Conservation (phyloP, 2,329 filamentous ascomycete species). For the Fonsecaea nubica region DNA sequence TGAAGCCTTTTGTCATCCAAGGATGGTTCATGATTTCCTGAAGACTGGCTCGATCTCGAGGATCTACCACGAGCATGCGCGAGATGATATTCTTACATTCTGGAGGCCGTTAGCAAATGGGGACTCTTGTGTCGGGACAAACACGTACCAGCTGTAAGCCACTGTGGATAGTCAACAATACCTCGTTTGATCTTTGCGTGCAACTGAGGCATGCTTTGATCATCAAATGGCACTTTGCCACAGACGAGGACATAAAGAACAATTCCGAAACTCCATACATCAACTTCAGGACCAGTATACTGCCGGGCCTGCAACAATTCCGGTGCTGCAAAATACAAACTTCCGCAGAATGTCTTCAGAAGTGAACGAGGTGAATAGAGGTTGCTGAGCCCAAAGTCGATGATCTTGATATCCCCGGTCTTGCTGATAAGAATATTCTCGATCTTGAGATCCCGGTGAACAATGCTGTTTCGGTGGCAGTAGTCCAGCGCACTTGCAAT, state of each 20-base stretch:
- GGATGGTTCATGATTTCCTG: slow-evolving; percentile 92
- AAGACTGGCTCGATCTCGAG: slow-evolving; percentile 82
- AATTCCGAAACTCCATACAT: slow-evolving; percentile 98
- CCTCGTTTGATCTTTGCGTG: slow-evolving; percentile 99
- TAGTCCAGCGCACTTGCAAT: slow-evolving; percentile 97
- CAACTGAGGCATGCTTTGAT: slow-evolving; percentile 97
- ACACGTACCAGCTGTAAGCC: slow-evolving; percentile 81
- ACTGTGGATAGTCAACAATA: slow-evolving; percentile 91
- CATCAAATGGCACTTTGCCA: slow-evolving; percentile 97
- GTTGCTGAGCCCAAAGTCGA: slow-evolving; percentile 97
- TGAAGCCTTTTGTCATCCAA: slow-evolving; percentile 95
- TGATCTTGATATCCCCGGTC: slow-evolving; percentile 98
- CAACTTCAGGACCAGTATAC: slow-evolving; percentile 95
- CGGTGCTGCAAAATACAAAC: slow-evolving; percentile 95
- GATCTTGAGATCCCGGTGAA: slow-evolving; percentile 96
- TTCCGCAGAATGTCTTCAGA: slow-evolving; percentile 96
- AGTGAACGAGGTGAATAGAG: slow-evolving; percentile 84
- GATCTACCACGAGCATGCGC: slow-evolving; percentile 94
- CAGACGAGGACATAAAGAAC: slow-evolving; percentile 96
- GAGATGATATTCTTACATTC: slow-evolving; percentile 94
- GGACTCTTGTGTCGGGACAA: slow-evolving; percentile 21
- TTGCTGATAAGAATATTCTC: slow-evolving; percentile 99
- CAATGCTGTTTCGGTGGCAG: slow-evolving; percentile 96
- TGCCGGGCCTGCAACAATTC: slow-evolving; percentile 91
- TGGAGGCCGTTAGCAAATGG: slow-evolving; percentile 55